These are phyloP conservation scores for Lenwebbia sp. DNA, from an alignment of 345 rosid species.

Conservation along the genomic window DNA sequence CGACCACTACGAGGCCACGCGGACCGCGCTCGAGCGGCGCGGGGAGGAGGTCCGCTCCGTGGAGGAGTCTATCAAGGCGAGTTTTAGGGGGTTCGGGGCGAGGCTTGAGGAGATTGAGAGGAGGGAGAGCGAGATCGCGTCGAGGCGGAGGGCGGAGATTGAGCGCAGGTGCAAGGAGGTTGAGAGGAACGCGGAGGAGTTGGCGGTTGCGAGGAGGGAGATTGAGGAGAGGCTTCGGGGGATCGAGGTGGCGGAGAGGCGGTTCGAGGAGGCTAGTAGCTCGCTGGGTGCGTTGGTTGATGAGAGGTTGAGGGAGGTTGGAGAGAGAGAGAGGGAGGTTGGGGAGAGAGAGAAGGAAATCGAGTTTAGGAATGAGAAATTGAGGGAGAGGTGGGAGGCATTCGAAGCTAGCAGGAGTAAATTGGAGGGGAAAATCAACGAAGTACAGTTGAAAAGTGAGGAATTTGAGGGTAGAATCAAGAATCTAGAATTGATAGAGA, in stretches of 20 bases:
- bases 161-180: constrained; percentile 1
- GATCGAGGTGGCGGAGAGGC: constrained; percentile 5
- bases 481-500: constrained; percentile 9
- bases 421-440: neutral
- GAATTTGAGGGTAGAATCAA: neutral
- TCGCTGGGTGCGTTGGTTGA: neutral
- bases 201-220: neutral
- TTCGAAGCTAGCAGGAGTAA: neutral
- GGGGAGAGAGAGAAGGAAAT: constrained; percentile 9
- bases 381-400: neutral
- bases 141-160: neutral
- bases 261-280: neutral
- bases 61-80: constrained; percentile 8
- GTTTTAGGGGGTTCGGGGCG: neutral
- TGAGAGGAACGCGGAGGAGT: neutral
- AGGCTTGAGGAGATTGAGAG: constrained; percentile 10
- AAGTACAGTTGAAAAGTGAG: neutral
- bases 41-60: constrained; percentile 8
- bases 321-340: constrained; percentile 7
- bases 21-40: constrained; percentile 9
- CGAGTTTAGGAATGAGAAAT: constrained; percentile 1
- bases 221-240: neutral
- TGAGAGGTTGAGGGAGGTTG: neutral
- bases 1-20: constrained; percentile 11
- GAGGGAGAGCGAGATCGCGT: constrained; percentile 12